Base-by-base conservation (phyloP, 345 rosid genomes). In the Balakata baccata region DNA sequence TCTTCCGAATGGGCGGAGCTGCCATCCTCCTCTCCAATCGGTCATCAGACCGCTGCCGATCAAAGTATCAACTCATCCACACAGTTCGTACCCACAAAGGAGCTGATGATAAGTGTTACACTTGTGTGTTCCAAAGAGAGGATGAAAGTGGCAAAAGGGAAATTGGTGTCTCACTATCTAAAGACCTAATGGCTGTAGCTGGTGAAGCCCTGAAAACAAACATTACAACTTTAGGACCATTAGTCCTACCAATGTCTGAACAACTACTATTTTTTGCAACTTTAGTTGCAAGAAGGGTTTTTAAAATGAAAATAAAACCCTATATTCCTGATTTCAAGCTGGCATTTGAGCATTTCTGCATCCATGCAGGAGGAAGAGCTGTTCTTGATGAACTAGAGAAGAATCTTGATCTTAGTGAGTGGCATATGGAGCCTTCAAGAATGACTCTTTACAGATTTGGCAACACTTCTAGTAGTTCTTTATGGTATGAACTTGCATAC, bases 381-480 rank as follows among this genome's bases (percentile, higher is more conserved):
- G 98, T 93, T 52, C 78, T 93, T 1, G 98, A 93, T 6, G 98
- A 93, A 82, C 74, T 93, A 0, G 97, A 93, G 87, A 93, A 93
- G 79, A 91, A 88, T 49, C 86, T 93, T 10, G 90, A 89, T 53
- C 84, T 93, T 4, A 80, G 81, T 0, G 91, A 89, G 0, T 85
- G 91, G 95, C 98, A 93, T 64, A 91, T 93, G 98, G 98, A 93
- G 77, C 94, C 98, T 11, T 93, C 98, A 38, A 88, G 98, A 68
- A 93, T 93, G 98, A 89, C 98, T 0, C 82, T 93, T 1, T 82
- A 87, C 77, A 82, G 97, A 77, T 93, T 93, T 71, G 98, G 98
- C 0, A 93, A 93, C 73, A 93, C 98, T 39, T 93, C 98, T 0
- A 93, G 98, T 66, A 93, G 98, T 23, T 93, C 98, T 0, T 76